Evolutionary conservation across 2,329 filamentous ascomycete species (phyloP), one percentile per base, ranked within the genome.

Genomic region (Fusarium sambucinum): DNA sequence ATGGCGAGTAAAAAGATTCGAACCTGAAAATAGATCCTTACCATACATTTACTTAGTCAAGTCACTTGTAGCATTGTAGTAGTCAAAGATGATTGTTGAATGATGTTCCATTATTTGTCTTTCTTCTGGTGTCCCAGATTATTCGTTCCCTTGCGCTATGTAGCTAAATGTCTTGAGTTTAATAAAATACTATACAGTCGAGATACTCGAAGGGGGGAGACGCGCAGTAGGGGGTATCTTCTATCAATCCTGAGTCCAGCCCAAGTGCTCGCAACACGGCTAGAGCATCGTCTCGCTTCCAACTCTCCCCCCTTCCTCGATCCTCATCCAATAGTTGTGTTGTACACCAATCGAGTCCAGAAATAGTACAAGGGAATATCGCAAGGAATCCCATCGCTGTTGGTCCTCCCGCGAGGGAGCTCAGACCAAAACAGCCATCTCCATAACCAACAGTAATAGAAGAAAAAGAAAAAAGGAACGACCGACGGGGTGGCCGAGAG

Each of bases 161-260:
- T 73, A 74, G 72, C 72, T 73, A 57, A 45, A 55, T 66, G 53
- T 66, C 60, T 68, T 69, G 35, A 60, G 47, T 69, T 69, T 68
- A 52, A 68, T 53, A 64, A 67, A 50, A 62, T 75, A 73, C 58
- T 75, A 68, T 73, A 75, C 72, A 75, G 65, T 74, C 55, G 70
- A 69, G 67, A 73, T 59, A 62, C 57, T 63, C 60, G 47, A 66
- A 73, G 55, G 66, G 72, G 66, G 58, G 54, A 64, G 70, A 59
- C 65, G 60, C 66, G 62, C 35, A 50, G 57, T 63, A 69, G 65
- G 70, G 72, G 73, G 75, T 77, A 77, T 78, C 76, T 71, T 78
- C 67, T 74, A 72, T 72, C 67, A 71, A 63, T 75, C 68, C 71
- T 73, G 71, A 77, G 75, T 73, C 74, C 75, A 73, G 75, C 74